These are phyloP conservation scores for Nothopassalora personata DNA, from an alignment of 2,329 filamentous ascomycete species.

Conservation along the genomic window DNA sequence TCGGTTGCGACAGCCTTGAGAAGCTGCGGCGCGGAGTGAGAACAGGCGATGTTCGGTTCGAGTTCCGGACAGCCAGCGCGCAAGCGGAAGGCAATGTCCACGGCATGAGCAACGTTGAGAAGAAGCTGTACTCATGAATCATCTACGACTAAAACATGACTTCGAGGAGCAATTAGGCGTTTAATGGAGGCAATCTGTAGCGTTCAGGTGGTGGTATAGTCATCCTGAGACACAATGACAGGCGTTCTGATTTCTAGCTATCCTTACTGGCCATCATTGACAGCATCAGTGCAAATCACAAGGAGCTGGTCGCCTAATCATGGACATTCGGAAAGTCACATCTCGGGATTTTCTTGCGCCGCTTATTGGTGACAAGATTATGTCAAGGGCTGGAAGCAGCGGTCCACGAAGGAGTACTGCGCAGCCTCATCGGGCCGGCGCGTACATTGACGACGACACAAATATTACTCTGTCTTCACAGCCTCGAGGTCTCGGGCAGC, in stretches of 20 bases:
- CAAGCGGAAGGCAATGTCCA: constrained; percentile 96
- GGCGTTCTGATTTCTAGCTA: not conserved
- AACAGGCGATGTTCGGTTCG: constrained; percentile 76
- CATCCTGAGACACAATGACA: not conserved
- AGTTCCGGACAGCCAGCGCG: constrained; percentile 88
- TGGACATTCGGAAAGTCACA: no score
- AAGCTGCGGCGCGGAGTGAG: constrained; percentile 71
- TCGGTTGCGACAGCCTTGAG: constrained; percentile 73
- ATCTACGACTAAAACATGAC: not conserved
- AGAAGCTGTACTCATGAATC: constrained; percentile 81
- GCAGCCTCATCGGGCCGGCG: no score
- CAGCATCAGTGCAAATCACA: no score
- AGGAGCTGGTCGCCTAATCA: no score
- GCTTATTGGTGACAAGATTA: no score
- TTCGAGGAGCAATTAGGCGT: not conserved
- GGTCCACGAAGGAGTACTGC: no score
- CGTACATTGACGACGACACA: no score
- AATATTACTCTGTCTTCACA: no score
- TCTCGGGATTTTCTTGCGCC: no score
- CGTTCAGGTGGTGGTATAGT: not conserved
- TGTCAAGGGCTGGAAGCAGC: no score
- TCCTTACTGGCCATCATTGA: not conserved
- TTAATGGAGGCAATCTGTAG: not conserved
- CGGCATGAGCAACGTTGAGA: constrained; percentile 95
- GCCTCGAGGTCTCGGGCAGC: constrained; percentile 5